A percentile compares a stretch with the other conserved stretches of the same genome.
Evolutionary conservation across 192 early-diverging fungal genomes (phyloP).

Genomic region (Rhizophagus clarus): DNA sequence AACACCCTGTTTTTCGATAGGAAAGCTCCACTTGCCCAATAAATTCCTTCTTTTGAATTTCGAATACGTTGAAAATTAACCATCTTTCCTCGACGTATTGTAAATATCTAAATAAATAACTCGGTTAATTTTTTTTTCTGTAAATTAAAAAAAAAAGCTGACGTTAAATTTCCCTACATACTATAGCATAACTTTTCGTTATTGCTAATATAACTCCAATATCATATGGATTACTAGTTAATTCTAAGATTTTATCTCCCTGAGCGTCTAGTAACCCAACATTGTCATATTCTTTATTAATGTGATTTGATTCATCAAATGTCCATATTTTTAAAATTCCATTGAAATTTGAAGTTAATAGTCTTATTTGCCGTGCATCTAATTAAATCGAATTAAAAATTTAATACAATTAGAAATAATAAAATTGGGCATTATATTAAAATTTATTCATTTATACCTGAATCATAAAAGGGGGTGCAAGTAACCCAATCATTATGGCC

Average conservation of each 20-base stretch:
- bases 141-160: background rate
- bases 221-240: conserved; percentile 34
- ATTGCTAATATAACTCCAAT: conserved; percentile 39
- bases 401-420: background rate
- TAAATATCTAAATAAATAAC: conserved; percentile 23
- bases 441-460: conserved; percentile 40
- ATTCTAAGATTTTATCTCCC: conserved; percentile 33
- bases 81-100: conserved; percentile 9
- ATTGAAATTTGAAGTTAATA: conserved; percentile 50
- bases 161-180: conserved; percentile 7
- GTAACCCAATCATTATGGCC: conserved; percentile 59
- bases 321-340: conserved; percentile 55
- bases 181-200: conserved; percentile 34
- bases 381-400: conserved; percentile 5
- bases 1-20: conserved; percentile 34
- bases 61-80: conserved; percentile 25
- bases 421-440: background rate
- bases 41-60: conserved; percentile 7
- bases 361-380: conserved; percentile 42
- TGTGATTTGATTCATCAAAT: conserved; percentile 49
- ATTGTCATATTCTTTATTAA: conserved; percentile 44
- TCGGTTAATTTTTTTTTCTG: background rate
- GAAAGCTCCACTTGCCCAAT: conserved; percentile 48
- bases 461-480: conserved; percentile 50
- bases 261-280: conserved; percentile 19